Evolutionary conservation across 179 eudicot genomes (phyloP).

Genomic region (Dionaea muscipula): DNA sequence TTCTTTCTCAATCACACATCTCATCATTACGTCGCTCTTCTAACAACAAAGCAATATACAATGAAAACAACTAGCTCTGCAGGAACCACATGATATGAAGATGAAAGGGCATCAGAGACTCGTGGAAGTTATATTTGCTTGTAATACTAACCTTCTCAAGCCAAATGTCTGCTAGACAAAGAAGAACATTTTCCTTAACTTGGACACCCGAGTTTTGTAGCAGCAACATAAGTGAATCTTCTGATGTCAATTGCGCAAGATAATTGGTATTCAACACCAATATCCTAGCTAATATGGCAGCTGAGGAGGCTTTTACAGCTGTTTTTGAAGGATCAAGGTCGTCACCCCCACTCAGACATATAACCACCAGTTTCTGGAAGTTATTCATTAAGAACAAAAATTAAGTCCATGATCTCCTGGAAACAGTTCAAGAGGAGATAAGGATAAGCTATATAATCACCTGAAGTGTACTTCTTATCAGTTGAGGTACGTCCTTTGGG

Average conservation of each 20-base stretch:
- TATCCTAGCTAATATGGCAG: conserved; percentile 83
- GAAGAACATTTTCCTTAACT: conserved; percentile 69
- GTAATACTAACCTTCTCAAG: conserved; percentile 68
- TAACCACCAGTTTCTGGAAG: conserved; percentile 65
- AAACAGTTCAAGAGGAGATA: not conserved
- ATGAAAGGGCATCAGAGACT: not conserved
- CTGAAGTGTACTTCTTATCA: conserved; percentile 82
- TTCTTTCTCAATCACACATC: no score
- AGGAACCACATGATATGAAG: not conserved
- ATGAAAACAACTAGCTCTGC: no score
- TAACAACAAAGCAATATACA: no score
- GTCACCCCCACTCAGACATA: conserved; percentile 78
- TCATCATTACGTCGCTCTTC: no score
- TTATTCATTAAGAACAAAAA: conserved; percentile 14
- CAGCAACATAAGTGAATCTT: conserved; percentile 42
- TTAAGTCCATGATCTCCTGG: conserved; percentile 6
- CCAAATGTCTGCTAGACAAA: conserved; percentile 88
- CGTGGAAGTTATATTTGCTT: conserved; percentile 4
- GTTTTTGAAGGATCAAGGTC: conserved; percentile 76
- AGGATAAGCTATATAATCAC: conserved; percentile 23
- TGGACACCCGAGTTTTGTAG: conserved; percentile 77
- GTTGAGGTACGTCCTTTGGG: conserved; percentile 76
- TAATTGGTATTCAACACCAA: conserved; percentile 80
- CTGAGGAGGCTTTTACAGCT: conserved; percentile 73
- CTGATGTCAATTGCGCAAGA: conserved; percentile 81